phyloP scores from a whole-genome alignment of 805 yeast species.

The Nakazawaea anatomiae region DNA sequence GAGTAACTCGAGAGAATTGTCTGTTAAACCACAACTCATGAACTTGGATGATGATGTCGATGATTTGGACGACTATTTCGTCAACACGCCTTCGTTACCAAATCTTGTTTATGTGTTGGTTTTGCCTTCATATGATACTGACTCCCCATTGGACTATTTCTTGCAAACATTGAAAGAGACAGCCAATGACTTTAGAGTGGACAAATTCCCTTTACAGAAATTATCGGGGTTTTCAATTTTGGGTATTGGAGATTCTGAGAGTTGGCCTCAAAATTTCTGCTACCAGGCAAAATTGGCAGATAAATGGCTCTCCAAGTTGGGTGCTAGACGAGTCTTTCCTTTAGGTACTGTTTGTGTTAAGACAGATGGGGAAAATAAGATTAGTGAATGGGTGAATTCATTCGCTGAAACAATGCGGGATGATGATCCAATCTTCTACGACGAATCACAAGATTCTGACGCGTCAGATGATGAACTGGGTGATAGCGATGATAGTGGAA shows the following conservation, averaged over 20 bases:
- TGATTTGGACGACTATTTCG: constrained; percentile 78
- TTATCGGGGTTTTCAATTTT: constrained; percentile 78
- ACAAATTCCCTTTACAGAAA: constrained; percentile 66
- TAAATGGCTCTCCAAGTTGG: constrained; percentile 69
- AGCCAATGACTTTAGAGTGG: constrained; percentile 78
- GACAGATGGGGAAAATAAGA: constrained; percentile 49
- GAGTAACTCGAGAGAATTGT: constrained; percentile 16
- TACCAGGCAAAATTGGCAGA: constrained; percentile 79
- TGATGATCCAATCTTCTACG: constrained; percentile 60
- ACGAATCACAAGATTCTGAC: constrained; percentile 35
- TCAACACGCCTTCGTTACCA: constrained; percentile 47
- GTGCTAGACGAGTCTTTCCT: constrained; percentile 83
- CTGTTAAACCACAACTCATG: constrained; percentile 43
- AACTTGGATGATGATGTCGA: constrained; percentile 77
- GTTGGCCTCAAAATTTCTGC: constrained; percentile 81
- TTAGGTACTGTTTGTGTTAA: constrained; percentile 81
- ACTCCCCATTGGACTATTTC: constrained; percentile 86
- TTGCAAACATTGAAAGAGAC: constrained; percentile 77
- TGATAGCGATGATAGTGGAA: constrained; percentile 23
- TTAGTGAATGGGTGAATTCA: constrained; percentile 62
- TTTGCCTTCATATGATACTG: constrained; percentile 87
- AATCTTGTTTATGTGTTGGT: constrained; percentile 64
- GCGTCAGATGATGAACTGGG: constrained; percentile 7
- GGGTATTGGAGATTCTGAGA: constrained; percentile 84
- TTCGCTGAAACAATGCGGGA: constrained; percentile 61